Base-by-base conservation (phyloP, 1,284 basidiomycete species). In the Trichosporon sp. region DNA sequence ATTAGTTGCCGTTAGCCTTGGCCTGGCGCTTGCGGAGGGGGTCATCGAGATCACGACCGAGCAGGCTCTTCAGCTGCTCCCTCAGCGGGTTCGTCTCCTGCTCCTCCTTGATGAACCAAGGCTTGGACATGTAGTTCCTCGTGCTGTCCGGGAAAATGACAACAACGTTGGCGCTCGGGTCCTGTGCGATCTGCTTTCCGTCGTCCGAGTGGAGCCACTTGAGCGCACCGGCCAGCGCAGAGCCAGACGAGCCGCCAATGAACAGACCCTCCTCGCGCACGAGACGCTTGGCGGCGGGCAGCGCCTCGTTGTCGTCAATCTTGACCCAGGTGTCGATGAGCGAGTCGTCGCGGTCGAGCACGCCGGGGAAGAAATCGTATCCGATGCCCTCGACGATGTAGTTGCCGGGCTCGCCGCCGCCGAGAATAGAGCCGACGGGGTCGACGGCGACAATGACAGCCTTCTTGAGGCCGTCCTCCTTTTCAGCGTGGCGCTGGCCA, bases 301-400 rank as follows among this genome's bases (percentile, higher is more conserved):
- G 96, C 0, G 93, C 84, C 60, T 92, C 89, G 4, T 87, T 83
- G 73, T 98, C 95, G 6, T 82, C 82, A 2, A 89, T 89, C 85
- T 97, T 98, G 72, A 92, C 78, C 95, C 95, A 98, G 19, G 78
- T 69, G 73, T 93, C 86, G 59, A 84, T 74, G 6, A 73, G 64
- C 29, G 78, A 69, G 13, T 75, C 70, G 14, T 71, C 71, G 1
- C 74, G 74, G 59, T 81, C 78, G 10, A 81, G 74, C 2, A 94
- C 92, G 36, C 89, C 85, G 0, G 94, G 93, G 61, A 93, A 79
- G 76, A 96, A 96, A 77, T 96, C 93, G 63, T 76, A 84, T 67
- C 95, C 95, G 65, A 97, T 98, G 10, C 95, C 95, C 78, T 98
- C 95, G 14, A 98, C 87, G 67, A 89, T 80, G 77, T 98, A 99